Evolutionary conservation across 192 early-diverging fungal genomes (phyloP).

Genomic region (Coemansia sp.): DNA sequence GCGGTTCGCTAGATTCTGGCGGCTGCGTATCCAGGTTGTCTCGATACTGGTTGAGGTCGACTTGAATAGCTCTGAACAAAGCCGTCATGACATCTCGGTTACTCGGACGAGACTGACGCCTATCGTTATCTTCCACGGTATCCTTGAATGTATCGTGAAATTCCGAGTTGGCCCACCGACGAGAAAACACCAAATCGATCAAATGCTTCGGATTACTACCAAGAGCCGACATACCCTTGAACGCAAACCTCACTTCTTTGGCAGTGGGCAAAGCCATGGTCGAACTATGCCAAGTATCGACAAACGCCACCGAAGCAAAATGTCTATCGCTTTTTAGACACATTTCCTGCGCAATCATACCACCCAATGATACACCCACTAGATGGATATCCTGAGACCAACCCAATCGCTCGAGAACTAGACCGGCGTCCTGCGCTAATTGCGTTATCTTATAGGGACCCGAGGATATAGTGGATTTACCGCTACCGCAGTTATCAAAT

Average conservation of each 20-base stretch:
- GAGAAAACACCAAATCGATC: conserved; percentile 50
- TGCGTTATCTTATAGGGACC: conserved; percentile 65
- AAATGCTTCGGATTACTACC: conserved; percentile 37
- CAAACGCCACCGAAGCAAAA: conserved; percentile 42
- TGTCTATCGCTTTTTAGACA: conserved; percentile 32
- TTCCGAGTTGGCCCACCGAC: conserved; percentile 22
- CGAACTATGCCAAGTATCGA: conserved; percentile 53
- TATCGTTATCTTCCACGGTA: background rate
- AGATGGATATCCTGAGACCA: conserved; percentile 74
- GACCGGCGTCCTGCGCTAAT: conserved; percentile 74
- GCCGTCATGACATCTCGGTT: conserved; percentile 33
- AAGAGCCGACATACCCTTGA: conserved; percentile 48
- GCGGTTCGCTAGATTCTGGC: background rate
- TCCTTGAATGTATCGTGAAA: conserved; percentile 29
- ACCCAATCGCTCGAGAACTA: conserved; percentile 70
- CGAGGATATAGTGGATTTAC: conserved; percentile 44
- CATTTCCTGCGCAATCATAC: conserved; percentile 84
- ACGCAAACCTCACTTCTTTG: conserved; percentile 48
- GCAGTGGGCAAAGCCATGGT: conserved; percentile 43
- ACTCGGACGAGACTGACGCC: background rate
- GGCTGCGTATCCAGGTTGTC: background rate
- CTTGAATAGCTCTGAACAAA: conserved; percentile 36
- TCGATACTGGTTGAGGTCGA: conserved; percentile 19
- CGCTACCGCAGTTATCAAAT: conserved; percentile 87
- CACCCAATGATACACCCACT: conserved; percentile 85